Evolutionary conservation across 306 rosid species (phyloP).

Genomic region (Phaseolus lunatus): DNA sequence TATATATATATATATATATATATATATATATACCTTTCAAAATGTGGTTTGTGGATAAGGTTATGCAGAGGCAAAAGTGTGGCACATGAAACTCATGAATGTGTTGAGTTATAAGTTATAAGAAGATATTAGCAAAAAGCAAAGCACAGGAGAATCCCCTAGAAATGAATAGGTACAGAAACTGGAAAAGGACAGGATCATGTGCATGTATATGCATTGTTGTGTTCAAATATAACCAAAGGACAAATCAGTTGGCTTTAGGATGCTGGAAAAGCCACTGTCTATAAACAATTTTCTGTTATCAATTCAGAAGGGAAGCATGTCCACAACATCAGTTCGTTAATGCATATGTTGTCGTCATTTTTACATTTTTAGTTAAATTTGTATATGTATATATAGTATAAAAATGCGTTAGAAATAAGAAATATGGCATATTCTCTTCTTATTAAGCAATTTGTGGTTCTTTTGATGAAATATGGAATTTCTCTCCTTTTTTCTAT

Average conservation of each 20-base stretch:
- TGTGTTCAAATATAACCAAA: constrained; percentile 18
- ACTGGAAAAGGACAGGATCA: neutral
- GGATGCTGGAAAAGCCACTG: constrained; percentile 43
- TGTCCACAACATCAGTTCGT: neutral
- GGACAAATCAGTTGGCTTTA: constrained; percentile 35
- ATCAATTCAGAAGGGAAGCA: neutral
- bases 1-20: too few relatives aligned
- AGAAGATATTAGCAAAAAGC: neutral
- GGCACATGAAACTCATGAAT: neutral
- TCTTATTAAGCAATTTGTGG: too few relatives aligned
- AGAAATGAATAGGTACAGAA: neutral
- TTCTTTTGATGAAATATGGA: too few relatives aligned
- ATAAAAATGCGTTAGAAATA: too few relatives aligned
- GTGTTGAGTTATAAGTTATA: neutral
- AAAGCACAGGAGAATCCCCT: neutral
- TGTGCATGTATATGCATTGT: neutral
- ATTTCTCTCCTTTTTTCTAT: neutral
- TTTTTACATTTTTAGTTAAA: too few relatives aligned
- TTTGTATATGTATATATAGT: too few relatives aligned
- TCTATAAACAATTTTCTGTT: neutral
- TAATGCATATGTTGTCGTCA: too few relatives aligned
- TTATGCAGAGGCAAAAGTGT: neutral
- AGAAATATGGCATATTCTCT: neutral
- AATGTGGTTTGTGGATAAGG: constrained; percentile 18
- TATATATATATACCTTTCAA: neutral